A percentile compares a stretch with the other conserved stretches of the same genome.
These are phyloP conservation scores for Backusella psychrophila DNA, from an alignment of 192 early-diverging fungal genomes.

Conservation along the genomic window DNA sequence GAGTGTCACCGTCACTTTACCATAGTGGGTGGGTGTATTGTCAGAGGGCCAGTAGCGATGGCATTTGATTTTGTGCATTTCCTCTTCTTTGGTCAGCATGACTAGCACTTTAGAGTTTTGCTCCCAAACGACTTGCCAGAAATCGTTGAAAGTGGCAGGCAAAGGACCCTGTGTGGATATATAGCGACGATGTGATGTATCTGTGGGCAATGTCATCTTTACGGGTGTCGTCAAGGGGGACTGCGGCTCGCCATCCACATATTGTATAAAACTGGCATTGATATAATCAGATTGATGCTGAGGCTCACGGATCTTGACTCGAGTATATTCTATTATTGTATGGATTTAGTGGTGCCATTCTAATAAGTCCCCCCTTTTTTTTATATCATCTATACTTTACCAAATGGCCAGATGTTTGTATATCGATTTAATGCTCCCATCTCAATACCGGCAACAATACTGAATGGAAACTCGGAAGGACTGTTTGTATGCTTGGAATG, in stretches of 20 bases:
- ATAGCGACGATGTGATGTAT: constrained; percentile 29
- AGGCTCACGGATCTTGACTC: constrained; percentile 30
- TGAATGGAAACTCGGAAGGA: constrained; percentile 52
- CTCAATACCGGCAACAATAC: constrained; percentile 79
- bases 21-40: constrained; percentile 37
- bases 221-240: neutral
- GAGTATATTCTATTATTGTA: constrained; percentile 30
- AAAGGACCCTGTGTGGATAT: constrained; percentile 78
- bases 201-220: neutral
- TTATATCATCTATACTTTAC: constrained; percentile 11
- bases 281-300: constrained; percentile 27
- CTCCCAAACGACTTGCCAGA: constrained; percentile 97
- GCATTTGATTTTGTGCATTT: constrained; percentile 82
- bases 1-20: constrained; percentile 1
- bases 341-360: no score
- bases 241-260: neutral
- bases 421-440: constrained; percentile 78
- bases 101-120: constrained; percentile 80
- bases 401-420: constrained; percentile 84
- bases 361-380: no score
- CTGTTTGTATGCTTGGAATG: constrained; percentile 44
- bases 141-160: constrained; percentile 79
- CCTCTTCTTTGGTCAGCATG: constrained; percentile 93
- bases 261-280: constrained; percentile 39
- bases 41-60: constrained; percentile 88